Evolutionary conservation across 805 yeast species (phyloP), one percentile per base, ranked within the genome.

Genomic region (Komagataella kurtzmanii): DNA sequence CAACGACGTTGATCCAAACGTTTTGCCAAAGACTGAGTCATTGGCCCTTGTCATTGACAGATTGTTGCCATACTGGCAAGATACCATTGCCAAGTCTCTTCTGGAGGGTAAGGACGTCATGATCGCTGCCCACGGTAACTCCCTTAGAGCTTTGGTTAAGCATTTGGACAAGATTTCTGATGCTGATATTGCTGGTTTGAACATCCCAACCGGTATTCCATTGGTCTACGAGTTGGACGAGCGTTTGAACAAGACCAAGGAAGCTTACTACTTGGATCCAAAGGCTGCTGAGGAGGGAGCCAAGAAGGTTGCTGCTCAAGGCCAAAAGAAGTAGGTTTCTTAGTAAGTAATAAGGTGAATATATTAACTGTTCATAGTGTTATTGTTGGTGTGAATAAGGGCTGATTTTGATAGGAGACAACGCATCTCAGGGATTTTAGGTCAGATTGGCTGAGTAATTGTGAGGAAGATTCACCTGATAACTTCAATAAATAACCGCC

Each of bases 231-330:
- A 91, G 76, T 82, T 90, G 67, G 97, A 90, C 69, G 85, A 78
- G 51, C 67, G 79, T 65, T 81, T 90, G 74, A 80, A 81, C 74
- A 97, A 97, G 74, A 76, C 83, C 68, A 89, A 89, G 83, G 85
- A 88, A 61, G 82, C 95, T 62, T 88, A 90, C 81, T 90, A 90
- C 83, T 84, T 90, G 74, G 98, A 90, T 76, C 98, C 98, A 65
- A 97, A 88, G 77, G 98, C 97, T 65, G 98, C 98, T 65, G 96
- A 90, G 58, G 97, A 97, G 52, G 98, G 98, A 79, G 98, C 97
- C 59, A 97, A 97, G 67, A 97, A 97, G 55, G 98, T 90, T 63
- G 98, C 97, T 64, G 88, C 88, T 64, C 98, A 90, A 77, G 98
- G 98, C 71, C 76, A 76, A 69, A 80, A 79, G 76, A 77, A 78